Evolutionary conservation across 768 basidiomycete species (phyloP).

Genomic region (Boletellus ananas): DNA sequence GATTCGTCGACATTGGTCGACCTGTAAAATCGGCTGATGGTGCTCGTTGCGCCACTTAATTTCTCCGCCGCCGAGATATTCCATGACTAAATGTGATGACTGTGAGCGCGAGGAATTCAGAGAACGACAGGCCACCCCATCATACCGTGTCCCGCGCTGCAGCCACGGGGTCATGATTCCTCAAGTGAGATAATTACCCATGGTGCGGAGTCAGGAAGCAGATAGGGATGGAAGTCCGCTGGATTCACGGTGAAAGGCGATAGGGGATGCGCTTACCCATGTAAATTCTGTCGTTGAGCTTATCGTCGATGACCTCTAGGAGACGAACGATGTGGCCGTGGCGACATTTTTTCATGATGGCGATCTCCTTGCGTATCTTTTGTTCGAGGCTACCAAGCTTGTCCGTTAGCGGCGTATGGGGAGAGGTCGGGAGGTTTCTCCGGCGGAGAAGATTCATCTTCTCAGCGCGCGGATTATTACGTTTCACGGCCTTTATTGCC

Average conservation of each 20-base stretch:
- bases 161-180: conserved; percentile 32
- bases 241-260: conserved; percentile 9
- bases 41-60: conserved; percentile 78
- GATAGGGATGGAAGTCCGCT: conserved; percentile 17
- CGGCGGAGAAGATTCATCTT: conserved; percentile 54
- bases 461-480: conserved; percentile 68
- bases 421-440: conserved; percentile 40
- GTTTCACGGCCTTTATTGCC: conserved; percentile 78
- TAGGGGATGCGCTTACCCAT: conserved; percentile 65
- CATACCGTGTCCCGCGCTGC: conserved; percentile 30
- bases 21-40: conserved; percentile 69
- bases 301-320: conserved; percentile 93
- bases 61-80: conserved; percentile 94
- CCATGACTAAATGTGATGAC: conserved; percentile 65
- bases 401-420: conserved; percentile 59
- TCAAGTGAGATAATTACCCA: conserved; percentile 29
- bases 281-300: conserved; percentile 81
- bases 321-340: conserved; percentile 89
- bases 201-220: conserved; percentile 24
- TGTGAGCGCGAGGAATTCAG: conserved; percentile 19
- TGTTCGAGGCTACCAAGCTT: conserved; percentile 68
- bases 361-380: conserved; percentile 90
- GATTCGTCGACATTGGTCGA: conserved; percentile 81
- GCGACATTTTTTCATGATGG: conserved; percentile 96
- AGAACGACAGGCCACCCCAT: conserved; percentile 20